Conservation (phyloP, 129 eudicot species). For the Rutidosis leptorrhynchoides region DNA sequence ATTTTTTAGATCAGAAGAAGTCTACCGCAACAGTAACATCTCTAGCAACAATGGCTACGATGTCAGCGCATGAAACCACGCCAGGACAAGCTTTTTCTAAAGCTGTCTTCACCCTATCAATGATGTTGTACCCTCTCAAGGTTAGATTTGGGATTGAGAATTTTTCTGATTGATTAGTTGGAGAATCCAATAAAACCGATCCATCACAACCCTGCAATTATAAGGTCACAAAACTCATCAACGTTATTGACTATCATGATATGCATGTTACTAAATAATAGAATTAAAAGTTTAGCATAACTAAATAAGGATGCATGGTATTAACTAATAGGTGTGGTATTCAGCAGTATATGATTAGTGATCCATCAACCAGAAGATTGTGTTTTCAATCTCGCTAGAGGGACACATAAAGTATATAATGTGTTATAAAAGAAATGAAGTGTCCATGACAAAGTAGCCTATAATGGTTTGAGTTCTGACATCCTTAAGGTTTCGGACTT, state of each 20-base stretch:
- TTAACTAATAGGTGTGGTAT: too few relatives aligned
- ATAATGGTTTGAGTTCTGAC: too few relatives aligned
- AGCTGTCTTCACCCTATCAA: slow-evolving; percentile 50
- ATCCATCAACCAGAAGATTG: too few relatives aligned
- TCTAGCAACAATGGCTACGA: slow-evolving; percentile 49
- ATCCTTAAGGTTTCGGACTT: too few relatives aligned
- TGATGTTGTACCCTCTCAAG: slow-evolving; percentile 53
- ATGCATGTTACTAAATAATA: background rate
- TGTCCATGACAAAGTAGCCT: too few relatives aligned
- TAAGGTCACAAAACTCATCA: background rate
- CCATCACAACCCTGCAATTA: slow-evolving; percentile 63
- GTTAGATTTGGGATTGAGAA: slow-evolving; percentile 45
- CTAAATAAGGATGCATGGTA: too few relatives aligned
- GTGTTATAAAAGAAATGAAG: too few relatives aligned
- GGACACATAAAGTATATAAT: too few relatives aligned
- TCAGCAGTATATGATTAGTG: too few relatives aligned
- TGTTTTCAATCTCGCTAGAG: too few relatives aligned
- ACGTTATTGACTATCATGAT: background rate
- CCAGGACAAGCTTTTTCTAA: slow-evolving; percentile 50
- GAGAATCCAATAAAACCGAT: slow-evolving; percentile 51
- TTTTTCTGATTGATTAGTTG: slow-evolving; percentile 46
- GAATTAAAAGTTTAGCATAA: background rate
- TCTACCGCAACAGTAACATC: slow-evolving; percentile 45
- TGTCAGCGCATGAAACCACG: slow-evolving; percentile 73
- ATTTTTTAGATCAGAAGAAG: background rate